Base-by-base conservation (phyloP, 805 yeast species). In the Yamadazyma phyllophila region DNA sequence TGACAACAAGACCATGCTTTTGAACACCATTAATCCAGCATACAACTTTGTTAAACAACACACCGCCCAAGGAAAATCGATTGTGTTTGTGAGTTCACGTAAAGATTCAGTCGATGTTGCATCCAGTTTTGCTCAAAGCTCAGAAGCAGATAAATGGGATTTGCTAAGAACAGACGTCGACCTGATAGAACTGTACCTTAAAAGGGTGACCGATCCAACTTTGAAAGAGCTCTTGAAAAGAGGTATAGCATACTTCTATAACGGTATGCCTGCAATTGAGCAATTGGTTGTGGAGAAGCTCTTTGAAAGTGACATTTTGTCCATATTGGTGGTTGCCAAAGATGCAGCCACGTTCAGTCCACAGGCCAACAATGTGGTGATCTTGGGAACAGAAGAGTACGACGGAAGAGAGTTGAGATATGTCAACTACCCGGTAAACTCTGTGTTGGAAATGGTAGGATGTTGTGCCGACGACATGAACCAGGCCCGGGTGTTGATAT, bases 381-480 rank as follows among this genome's bases (percentile, higher is more conserved):
- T 92, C 4, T 59, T 84, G 46, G 88, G 95, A 10, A 89, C 97
- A 0, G 83, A 80, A 54, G 70, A 63, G 14, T 85, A 71, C 57
- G 94, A 88, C 37, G 92, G 88, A 0, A 77, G 73, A 41, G 96
- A 87, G 52, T 88, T 83, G 54, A 66, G 91, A 27, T 79, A 76
- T 51, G 61, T 82, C 36, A 87, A 84, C 59, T 91, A 88, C 57
- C 69, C 88, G 0, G 71, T 88, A 20, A 76, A 73, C 48, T 84
- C 81, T 9, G 34, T 88, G 1, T 57, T 81, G 40, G 92, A 84
- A 52, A 85, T 87, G 88, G 65, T 83, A 9, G 76, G 76, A 8
- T 59, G 70, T 42, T 60, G 70, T 47, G 79, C 81, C 1, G 59
- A 67, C 34, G 12, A 17, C 6, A 33, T 42, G 40, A 58, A 65